These are phyloP conservation scores for Malassezia equina DNA, from an alignment of 1,284 basidiomycete genomes.

Conservation along the genomic window DNA sequence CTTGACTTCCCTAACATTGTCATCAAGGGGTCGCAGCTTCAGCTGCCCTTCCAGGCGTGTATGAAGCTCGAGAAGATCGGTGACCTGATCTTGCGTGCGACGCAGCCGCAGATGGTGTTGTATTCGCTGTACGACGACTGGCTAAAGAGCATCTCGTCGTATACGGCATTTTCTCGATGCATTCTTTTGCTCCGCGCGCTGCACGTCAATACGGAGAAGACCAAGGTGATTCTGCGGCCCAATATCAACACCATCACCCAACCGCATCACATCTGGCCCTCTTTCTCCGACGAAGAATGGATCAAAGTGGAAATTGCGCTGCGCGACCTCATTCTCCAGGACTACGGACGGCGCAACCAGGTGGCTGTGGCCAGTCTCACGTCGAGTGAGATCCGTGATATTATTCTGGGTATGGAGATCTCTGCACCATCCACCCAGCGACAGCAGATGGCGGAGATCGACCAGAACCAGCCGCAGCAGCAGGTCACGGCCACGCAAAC, in stretches of 20 bases:
- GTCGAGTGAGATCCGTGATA: conserved; percentile 69
- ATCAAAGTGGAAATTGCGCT: conserved; percentile 98
- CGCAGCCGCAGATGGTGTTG: conserved; percentile 97
- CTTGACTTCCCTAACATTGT: conserved; percentile 99
- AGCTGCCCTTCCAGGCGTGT: conserved; percentile 96
- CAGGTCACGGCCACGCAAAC: conserved; percentile 96
- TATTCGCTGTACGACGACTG: conserved; percentile 98
- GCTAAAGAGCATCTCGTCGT: conserved; percentile 96
- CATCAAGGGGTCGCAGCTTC: conserved; percentile 96
- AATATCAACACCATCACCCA: conserved; percentile 70
- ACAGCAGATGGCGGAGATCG: conserved; percentile 98
- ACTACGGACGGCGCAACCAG: conserved; percentile 97
- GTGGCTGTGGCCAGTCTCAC: conserved; percentile 97
- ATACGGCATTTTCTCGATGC: conserved; percentile 95
- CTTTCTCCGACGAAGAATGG: conserved; percentile 90
- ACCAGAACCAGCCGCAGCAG: conserved; percentile 76
- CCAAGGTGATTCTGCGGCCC: conserved; percentile 58
- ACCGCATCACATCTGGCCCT: conserved; percentile 95
- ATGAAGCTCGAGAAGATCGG: conserved; percentile 99
- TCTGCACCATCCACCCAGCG: conserved; percentile 71
- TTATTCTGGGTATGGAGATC: conserved; percentile 65
- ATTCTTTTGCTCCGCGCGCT: conserved; percentile 89
- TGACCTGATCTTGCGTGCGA: conserved; percentile 89
- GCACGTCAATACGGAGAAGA: conserved; percentile 99
- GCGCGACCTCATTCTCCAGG: conserved; percentile 55